phyloP scores from a whole-genome alignment of 805 yeast genomes.

The Yarrowia keelungensis region DNA sequence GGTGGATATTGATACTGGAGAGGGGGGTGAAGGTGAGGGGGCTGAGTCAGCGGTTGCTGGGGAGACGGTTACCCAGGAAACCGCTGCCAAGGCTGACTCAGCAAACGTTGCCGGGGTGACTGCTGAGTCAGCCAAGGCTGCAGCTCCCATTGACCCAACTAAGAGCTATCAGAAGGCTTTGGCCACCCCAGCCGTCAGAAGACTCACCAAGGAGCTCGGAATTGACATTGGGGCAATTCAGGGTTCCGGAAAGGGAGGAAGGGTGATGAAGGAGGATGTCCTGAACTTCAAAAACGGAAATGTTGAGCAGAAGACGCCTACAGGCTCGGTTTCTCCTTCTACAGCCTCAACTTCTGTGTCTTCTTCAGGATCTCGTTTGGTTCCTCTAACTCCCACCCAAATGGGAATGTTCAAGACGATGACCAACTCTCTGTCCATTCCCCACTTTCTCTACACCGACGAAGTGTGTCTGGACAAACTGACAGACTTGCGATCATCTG shows the following conservation, averaged over 20 bases:
- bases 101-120: neutral
- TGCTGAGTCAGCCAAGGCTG: neutral
- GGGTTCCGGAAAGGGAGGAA: slow-evolving; percentile 50
- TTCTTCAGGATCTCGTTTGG: slow-evolving; percentile 21
- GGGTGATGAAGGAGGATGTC: slow-evolving; percentile 50
- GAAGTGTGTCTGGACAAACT: slow-evolving; percentile 48
- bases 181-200: slow-evolving; percentile 51
- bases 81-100: neutral
- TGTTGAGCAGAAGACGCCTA: neutral
- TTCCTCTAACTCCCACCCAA: slow-evolving; percentile 47
- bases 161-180: slow-evolving; percentile 40
- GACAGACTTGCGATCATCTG: slow-evolving; percentile 42
- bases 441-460: slow-evolving; percentile 50
- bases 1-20: slow-evolving; percentile 48
- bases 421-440: slow-evolving; percentile 48
- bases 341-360: slow-evolving; percentile 1
- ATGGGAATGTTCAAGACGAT: slow-evolving; percentile 49
- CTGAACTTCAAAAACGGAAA: slow-evolving; percentile 33
- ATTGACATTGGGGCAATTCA: slow-evolving; percentile 44
- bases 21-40: slow-evolving; percentile 5
- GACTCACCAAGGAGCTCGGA: slow-evolving; percentile 47
- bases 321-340: slow-evolving; percentile 14
- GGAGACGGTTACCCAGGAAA: no score
- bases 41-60: slow-evolving; percentile 6
- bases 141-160: neutral